phyloP scores from a whole-genome alignment of 2,329 filamentous ascomycete genomes.

The Diplodia intermedia region DNA sequence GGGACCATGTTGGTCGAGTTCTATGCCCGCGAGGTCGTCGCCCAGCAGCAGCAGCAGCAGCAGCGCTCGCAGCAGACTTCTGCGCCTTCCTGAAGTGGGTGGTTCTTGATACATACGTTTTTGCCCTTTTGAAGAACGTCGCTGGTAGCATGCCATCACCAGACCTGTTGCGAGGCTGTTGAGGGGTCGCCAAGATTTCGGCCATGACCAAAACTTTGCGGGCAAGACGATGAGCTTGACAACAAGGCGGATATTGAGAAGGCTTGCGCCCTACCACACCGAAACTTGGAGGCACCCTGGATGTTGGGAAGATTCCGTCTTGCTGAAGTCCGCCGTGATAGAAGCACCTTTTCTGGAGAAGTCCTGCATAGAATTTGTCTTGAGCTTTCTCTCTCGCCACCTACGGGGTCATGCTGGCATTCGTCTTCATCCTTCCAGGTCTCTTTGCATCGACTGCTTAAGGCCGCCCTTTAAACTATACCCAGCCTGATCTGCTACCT shows the following conservation, averaged over 20 bases:
- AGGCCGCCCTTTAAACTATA: conserved; percentile 30
- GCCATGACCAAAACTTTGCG: background rate
- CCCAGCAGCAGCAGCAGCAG: conserved; percentile 58
- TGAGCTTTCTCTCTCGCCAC: conserved; percentile 13
- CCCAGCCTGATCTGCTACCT: conserved; percentile 32
- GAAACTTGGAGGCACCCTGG: conserved; percentile 12
- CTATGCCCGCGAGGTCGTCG: conserved; percentile 87
- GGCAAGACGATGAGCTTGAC: background rate
- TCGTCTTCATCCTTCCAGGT: conserved; percentile 17
- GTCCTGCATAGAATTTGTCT: conserved; percentile 25
- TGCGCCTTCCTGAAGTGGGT: conserved; percentile 13
- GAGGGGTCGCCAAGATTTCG: background rate
- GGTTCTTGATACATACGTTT: conserved; percentile 9
- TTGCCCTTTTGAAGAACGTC: conserved; percentile 1
- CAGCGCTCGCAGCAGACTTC: conserved; percentile 12
- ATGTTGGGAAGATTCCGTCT: conserved; percentile 13
- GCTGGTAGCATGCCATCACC: background rate
- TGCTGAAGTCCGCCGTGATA: conserved; percentile 20
- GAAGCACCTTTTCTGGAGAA: conserved; percentile 27
- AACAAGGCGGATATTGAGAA: background rate
- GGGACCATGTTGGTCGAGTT: conserved; percentile 99
- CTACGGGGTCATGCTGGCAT: conserved; percentile 7
- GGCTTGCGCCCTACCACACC: conserved; percentile 1
- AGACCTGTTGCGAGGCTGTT: background rate
- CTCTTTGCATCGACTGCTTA: conserved; percentile 12